Percentiles rank a stretch among this genome's conserved stretches.
Evolutionary conservation across 73 alveolate species (phyloP).

Genomic region (Uronychia binucleata): DNA sequence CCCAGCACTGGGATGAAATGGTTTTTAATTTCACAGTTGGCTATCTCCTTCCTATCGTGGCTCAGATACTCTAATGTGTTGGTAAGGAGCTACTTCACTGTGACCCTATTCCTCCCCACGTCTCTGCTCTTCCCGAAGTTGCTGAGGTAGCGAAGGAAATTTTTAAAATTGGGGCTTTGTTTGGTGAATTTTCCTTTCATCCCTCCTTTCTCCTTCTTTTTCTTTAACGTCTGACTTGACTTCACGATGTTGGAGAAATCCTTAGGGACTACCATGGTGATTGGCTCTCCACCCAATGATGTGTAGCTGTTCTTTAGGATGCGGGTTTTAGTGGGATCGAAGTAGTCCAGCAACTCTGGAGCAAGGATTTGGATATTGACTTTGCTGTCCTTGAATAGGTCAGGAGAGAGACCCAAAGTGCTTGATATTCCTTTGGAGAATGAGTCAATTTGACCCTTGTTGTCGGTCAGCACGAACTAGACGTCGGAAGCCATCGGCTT

Average conservation of each 20-base stretch:
- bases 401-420: constrained; percentile 2
- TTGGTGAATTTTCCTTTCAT: background rate
- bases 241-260: background rate
- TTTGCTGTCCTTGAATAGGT: constrained; percentile 16
- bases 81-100: background rate
- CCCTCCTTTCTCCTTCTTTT: background rate
- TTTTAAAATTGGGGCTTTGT: background rate
- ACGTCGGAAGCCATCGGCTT: constrained; percentile 15
- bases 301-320: background rate
- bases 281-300: background rate
- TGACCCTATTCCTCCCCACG: background rate
- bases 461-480: constrained; percentile 42
- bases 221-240: background rate
- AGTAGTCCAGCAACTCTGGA: constrained; percentile 40
- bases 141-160: background rate
- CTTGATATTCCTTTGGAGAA: constrained; percentile 46
- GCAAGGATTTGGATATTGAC: constrained; percentile 30
- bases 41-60: background rate
- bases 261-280: background rate
- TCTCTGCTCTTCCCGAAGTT: background rate
- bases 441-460: constrained; percentile 41
- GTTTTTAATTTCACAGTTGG: background rate
- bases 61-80: background rate
- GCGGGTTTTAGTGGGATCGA: constrained; percentile 11
- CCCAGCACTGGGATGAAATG: background rate